Conservation (phyloP, 345 rosid species). For the Excoecaria agallocha region DNA sequence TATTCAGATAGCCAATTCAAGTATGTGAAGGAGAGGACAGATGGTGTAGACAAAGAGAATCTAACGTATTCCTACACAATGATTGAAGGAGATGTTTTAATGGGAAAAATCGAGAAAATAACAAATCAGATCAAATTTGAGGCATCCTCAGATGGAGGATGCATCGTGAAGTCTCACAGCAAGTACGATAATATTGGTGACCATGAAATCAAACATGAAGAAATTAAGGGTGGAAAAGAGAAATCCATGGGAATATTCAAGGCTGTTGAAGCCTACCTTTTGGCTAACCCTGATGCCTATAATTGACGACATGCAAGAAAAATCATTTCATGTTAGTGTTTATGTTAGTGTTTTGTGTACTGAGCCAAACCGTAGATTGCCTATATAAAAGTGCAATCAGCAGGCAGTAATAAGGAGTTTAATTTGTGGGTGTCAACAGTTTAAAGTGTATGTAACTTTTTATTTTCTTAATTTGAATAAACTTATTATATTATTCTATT, state of each 20-base stretch:
- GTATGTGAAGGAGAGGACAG: slow-evolving; percentile 38
- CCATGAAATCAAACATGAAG: slow-evolving; percentile 19
- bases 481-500: no score
- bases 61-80: slow-evolving; percentile 29
- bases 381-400: no score
- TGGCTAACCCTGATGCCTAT: slow-evolving; percentile 28
- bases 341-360: no score
- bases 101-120: slow-evolving; percentile 34
- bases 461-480: no score
- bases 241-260: slow-evolving; percentile 20
- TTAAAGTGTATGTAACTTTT: neutral
- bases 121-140: slow-evolving; percentile 36
- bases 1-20: slow-evolving; percentile 28
- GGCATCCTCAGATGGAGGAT: slow-evolving; percentile 31
- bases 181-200: slow-evolving; percentile 24
- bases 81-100: slow-evolving; percentile 31
- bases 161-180: slow-evolving; percentile 34
- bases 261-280: slow-evolving; percentile 31
- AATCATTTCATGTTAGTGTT: no score
- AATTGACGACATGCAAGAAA: neutral
- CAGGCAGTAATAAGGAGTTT: neutral
- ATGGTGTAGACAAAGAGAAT: slow-evolving; percentile 44
- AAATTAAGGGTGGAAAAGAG: slow-evolving; percentile 12
- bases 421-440: neutral
- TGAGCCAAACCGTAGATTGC: no score